Percentiles rank a stretch among this genome's conserved stretches.
phyloP scores from a whole-genome alignment of 768 basidiomycete genomes.

The Serendipita sp. region DNA sequence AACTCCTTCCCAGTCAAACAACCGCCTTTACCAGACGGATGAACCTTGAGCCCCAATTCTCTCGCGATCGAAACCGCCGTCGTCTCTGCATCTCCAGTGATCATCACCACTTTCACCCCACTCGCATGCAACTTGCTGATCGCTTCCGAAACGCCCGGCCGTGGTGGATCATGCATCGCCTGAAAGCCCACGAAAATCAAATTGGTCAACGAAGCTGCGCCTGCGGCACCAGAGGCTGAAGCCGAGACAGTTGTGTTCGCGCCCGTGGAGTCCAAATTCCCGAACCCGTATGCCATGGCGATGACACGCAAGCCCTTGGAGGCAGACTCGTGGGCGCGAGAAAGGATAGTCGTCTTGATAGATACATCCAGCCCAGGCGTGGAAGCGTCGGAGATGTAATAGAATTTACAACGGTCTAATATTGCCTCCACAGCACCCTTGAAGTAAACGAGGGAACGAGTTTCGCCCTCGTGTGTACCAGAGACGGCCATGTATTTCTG shows the following conservation, averaged over 20 bases:
- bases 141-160: conserved; percentile 84
- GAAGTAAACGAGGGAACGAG: conserved; percentile 50
- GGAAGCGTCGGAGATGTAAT: conserved; percentile 80
- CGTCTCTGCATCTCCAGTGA: conserved; percentile 85
- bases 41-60: conserved; percentile 65
- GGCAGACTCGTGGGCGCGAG: conserved; percentile 56
- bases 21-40: conserved; percentile 20
- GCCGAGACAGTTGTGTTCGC: conserved; percentile 13
- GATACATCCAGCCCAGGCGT: conserved; percentile 61
- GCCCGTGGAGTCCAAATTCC: conserved; percentile 23
- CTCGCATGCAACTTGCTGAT: conserved; percentile 65
- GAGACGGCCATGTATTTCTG: conserved; percentile 86
- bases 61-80: conserved; percentile 82
- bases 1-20: conserved; percentile 69
- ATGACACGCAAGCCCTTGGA: conserved; percentile 70
- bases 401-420: conserved; percentile 71
- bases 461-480: conserved; percentile 39
- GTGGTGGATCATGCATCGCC: conserved; percentile 89
- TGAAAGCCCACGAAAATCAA: conserved; percentile 86
- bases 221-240: too few relatives aligned
- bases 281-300: conserved; percentile 81
- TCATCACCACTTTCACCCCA: conserved; percentile 96
- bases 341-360: conserved; percentile 48
- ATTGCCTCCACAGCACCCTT: conserved; percentile 87
- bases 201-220: conserved; percentile 24